A percentile compares a stretch with the other conserved stretches of the same genome.
These are phyloP conservation scores for Vigna trinervia DNA, from an alignment of 306 rosid genomes.

Conservation along the genomic window DNA sequence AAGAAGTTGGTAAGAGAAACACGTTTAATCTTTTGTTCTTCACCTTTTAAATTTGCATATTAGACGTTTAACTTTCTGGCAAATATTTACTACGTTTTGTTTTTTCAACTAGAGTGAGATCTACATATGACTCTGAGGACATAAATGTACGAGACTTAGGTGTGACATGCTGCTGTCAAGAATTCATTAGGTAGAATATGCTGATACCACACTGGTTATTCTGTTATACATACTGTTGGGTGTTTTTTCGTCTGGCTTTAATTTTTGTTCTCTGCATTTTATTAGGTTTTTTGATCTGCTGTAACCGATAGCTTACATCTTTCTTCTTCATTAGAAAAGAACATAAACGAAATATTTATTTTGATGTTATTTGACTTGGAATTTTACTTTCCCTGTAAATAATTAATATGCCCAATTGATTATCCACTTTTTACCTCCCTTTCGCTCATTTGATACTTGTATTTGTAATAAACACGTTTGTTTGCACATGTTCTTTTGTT, in stretches of 20 bases:
- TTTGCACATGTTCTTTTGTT: conserved; percentile 20
- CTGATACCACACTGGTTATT: conserved; percentile 39
- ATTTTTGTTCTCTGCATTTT: conserved; percentile 28
- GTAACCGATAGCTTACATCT: conserved; percentile 29
- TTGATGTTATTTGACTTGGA: conserved; percentile 2
- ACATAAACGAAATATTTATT: conserved; percentile 5
- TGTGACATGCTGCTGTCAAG: conserved; percentile 31
- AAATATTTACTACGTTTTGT: conserved; percentile 14
- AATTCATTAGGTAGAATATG: conserved; percentile 18
- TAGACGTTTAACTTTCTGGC: conserved; percentile 28
- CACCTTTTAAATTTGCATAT: conserved; percentile 22
- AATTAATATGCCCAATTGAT: conserved; percentile 11
- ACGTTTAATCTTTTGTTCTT: conserved; percentile 21
- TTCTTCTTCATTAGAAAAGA: conserved; percentile 16
- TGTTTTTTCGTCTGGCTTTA: conserved; percentile 26
- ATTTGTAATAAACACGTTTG: conserved; percentile 5
- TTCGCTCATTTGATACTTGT: conserved; percentile 3
- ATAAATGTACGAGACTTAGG: conserved; percentile 18
- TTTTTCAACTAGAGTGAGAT: conserved; percentile 39
- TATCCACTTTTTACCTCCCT: conserved; percentile 8
- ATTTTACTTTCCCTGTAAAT: conserved; percentile 9
- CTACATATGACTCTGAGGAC: conserved; percentile 28
- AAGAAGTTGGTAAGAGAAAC: conserved; percentile 44
- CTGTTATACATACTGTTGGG: conserved; percentile 19
- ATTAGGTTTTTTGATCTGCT: conserved; percentile 26